Evolutionary conservation across 2,329 filamentous ascomycete genomes (phyloP), one percentile per base, ranked within the genome.

Genomic region (Epichloe typhina): DNA sequence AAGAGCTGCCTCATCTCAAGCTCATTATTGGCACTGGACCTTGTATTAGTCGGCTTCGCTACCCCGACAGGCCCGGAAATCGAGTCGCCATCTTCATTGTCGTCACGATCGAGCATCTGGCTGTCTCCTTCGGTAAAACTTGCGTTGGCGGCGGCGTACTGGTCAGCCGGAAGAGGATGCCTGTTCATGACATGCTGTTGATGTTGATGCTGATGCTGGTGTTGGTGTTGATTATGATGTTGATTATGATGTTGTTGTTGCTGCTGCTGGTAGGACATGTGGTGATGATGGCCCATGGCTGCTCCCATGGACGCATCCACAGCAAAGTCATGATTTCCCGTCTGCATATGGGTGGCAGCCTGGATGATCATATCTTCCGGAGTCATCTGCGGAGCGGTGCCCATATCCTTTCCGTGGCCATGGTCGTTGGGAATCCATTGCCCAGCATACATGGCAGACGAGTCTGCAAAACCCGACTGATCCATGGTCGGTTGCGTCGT

Each of bases 1-100:
- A 88, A 84, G 47, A 91, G 73, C 60, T 87, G 83, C 42, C 86
- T 77, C 76, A 91, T 82, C 64, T 91, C 86, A 52, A 86, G 74
- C 64, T 90, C 86, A 59, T 90, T 90, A 56, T 87, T 88, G 3
- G 85, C 84, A 55, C 81, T 88, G 15, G 84, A 82, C 46, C 82
- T 76, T 31, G 77, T 74, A 40, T 78, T 75, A 19, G 78, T 73
- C 31, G 78, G 73, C 64, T 79, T 84, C 36, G 75, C 68, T 39
- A 74, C 72, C 26, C 66, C 66, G 15, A 65, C 59, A 7, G 68
- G 62, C 11, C 71, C 72, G 2, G 67, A 65, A 52, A 77, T 61
- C 3, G 76, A 75, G 50, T 82, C 76, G 17, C 65, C 72, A 12
- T 82, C 79, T 11, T 80, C 76, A 43, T 74, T 72, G 31, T 77